Base-by-base conservation (phyloP, 176 grass and related monocot genomes). In the Oryza coarctata region DNA sequence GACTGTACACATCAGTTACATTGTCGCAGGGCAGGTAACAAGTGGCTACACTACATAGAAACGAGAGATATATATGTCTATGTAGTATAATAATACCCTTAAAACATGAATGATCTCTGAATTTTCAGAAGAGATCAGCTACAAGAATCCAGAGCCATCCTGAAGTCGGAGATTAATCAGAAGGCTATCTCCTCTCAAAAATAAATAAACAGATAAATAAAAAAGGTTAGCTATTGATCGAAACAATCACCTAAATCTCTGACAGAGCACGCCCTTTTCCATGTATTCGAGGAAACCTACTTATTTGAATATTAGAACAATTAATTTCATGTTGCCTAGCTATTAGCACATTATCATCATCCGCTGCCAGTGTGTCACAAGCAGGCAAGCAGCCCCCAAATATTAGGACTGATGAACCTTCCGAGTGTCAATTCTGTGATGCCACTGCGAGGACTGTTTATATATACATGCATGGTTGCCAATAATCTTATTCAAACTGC, bases 341-440 rank as follows among this genome's bases (percentile, higher is more conserved):
- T 14, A 29, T 17, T 47, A 44, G 35, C 12, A 1, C n/a, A 22
- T 22, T 81, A 17, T 29, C 61, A 47, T 44, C 45, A 63, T 40
- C 15, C 28, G 44, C 15, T 38, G 44, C 12, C 35, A 26, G 50
- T 15, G 28, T 45, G 65, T 57, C 68, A 72, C 30, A 52, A 74
- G 71, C 71, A 78, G 83, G 49, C 49, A 55, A 55, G 50, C 50
- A 55, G 50, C 75, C 67, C 67, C 68, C 11, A n/a, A 6, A 65
- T 36, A 36, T 33, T 31, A 73, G 55, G 40, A 17, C 36, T 3
- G 23, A 8, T 49, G 74, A 88, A 89, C 30, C 82, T 89, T 89
- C 86, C 23, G n/a, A 61, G 38, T 3, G n/a, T 60, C 55, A 5
- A 60, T 35, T 77, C 6, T 15, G 15, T 65, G 81, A 89, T 52